phyloP scores from a whole-genome alignment of 1,284 basidiomycete species.

The Pulveroboletus sp. region DNA sequence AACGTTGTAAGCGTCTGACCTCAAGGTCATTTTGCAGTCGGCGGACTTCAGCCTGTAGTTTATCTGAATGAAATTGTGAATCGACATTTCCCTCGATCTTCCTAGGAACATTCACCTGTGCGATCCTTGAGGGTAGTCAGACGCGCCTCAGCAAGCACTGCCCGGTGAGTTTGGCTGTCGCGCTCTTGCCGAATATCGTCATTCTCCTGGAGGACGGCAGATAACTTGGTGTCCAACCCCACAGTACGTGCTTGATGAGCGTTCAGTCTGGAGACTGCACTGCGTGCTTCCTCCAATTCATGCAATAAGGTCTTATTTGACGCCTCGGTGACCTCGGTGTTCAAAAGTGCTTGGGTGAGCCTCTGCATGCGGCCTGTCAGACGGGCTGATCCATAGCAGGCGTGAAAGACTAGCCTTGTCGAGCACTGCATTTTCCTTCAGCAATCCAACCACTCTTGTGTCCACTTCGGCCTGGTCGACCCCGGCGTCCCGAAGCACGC shows the following conservation, averaged over 20 bases:
- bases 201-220: conserved; percentile 59
- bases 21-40: conserved; percentile 63
- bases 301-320: conserved; percentile 72
- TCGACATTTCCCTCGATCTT: background rate
- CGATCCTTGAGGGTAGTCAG: conserved; percentile 59
- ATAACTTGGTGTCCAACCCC: conserved; percentile 68
- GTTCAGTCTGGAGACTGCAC: conserved; percentile 64
- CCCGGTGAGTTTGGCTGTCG: conserved; percentile 68
- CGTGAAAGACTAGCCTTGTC: conserved; percentile 54
- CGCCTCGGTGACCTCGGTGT: conserved; percentile 78
- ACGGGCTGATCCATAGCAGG: background rate
- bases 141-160: conserved; percentile 67
- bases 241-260: conserved; percentile 66
- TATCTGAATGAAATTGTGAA: conserved; percentile 43
- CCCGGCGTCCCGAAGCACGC: conserved; percentile 8
- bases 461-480: conserved; percentile 25
- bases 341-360: conserved; percentile 76
- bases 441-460: conserved; percentile 41
- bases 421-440: conserved; percentile 57
- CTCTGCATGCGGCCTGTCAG: conserved; percentile 43
- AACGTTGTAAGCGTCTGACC: conserved; percentile 58
- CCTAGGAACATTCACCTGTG: conserved; percentile 44
- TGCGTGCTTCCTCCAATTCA: conserved; percentile 77
- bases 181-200: conserved; percentile 87
- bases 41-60: conserved; percentile 70